phyloP scores from a whole-genome alignment of 2,329 filamentous ascomycete genomes.

The Stagonosporopsis cucurbitacearum region DNA sequence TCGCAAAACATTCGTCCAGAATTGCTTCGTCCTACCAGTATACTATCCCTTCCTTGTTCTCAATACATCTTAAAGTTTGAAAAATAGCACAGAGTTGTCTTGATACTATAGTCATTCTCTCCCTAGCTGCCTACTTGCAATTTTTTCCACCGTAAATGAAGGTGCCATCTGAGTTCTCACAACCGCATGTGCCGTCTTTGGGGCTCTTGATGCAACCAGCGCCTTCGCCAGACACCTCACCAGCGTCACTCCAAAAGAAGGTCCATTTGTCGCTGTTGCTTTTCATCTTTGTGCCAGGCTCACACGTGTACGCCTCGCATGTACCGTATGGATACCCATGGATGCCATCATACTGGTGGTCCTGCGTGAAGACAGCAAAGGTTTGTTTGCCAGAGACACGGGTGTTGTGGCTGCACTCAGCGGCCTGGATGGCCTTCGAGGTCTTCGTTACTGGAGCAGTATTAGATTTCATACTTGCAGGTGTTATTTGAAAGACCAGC shows the following conservation, averaged over 20 bases:
- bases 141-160: conserved; percentile 26
- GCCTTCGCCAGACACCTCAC: conserved; percentile 27
- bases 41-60: neutral
- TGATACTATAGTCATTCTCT: neutral
- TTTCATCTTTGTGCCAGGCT: conserved; percentile 24
- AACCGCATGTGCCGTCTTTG: conserved; percentile 31
- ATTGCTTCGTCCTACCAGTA: neutral
- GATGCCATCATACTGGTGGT: conserved; percentile 54
- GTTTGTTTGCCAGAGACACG: conserved; percentile 47
- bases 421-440: conserved; percentile 51
- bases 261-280: conserved; percentile 26
- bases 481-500: neutral
- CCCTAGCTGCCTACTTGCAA: neutral
- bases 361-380: conserved; percentile 52
- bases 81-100: neutral
- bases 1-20: neutral
- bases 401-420: conserved; percentile 53
- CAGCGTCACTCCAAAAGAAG: conserved; percentile 34
- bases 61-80: neutral
- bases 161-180: conserved; percentile 34
- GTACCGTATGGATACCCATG: conserved; percentile 58
- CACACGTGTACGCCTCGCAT: conserved; percentile 42
- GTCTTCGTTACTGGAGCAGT: conserved; percentile 32
- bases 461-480: neutral
- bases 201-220: conserved; percentile 40